Base-by-base conservation (phyloP, 345 rosid genomes). In the Punica granatum region DNA sequence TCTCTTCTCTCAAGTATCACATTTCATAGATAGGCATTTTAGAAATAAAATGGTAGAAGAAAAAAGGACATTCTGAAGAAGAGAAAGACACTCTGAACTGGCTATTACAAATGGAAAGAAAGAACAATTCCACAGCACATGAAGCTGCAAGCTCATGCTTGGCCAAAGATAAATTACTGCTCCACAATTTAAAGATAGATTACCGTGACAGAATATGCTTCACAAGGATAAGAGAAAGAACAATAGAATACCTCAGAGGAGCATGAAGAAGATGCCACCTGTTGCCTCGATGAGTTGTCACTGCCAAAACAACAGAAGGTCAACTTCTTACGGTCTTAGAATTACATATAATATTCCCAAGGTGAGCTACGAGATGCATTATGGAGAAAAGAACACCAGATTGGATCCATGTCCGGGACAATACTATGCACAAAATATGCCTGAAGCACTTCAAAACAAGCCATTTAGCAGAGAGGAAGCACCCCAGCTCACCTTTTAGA, bases 181-280 rank as follows among this genome's bases (percentile, higher is more conserved):
- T 19, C 6, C 13, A 23, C 51, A 15, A 51, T 23, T 10, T n/a
- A n/a, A n/a, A n/a, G n/a, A n/a, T n/a, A n/a, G n/a, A n/a, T n/a
- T n/a, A n/a, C n/a, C n/a, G n/a, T n/a, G n/a, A n/a, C n/a, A 37
- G 11, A 37, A 63, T 60, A 30, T 26, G 1, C 33, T 44, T 42
- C 23, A 25, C 33, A 25, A 2, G 3, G 30, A 48, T 34, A 41
- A 35, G 37, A 35, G 43, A 8, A 42, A 30, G 42, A 7, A 44
- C 5, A 31, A n/a, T 53, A 35, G 25, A 64, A 28, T 80, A 87
- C 92, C 92, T 87, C 85, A 34, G 71, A n/a, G 32, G 73, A 54
- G 53, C 73, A 43, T 26, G 81, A 78, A 13, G 84, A 82, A 59
- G 86, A 80, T 36, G 85, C 81, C 32, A 73, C 76, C 59, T 72